phyloP scores from a whole-genome alignment of 306 rosid species.

The Fagus sylvatica region DNA sequence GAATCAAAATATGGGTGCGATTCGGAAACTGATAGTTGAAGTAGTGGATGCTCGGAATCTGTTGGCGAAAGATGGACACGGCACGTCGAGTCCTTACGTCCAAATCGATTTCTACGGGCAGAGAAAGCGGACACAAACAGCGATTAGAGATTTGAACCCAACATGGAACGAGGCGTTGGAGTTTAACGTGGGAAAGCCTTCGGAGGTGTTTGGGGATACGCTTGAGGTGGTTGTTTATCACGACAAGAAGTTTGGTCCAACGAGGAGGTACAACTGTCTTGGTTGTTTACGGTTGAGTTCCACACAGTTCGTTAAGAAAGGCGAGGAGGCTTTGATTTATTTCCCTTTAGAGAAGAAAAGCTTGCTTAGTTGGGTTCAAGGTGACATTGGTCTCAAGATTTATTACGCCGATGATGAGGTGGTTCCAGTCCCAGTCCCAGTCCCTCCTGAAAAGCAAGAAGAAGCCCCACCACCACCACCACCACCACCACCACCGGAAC shows the following conservation, averaged over 20 bases:
- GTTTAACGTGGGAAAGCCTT: slow-evolving; percentile 55
- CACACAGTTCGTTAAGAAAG: slow-evolving; percentile 68
- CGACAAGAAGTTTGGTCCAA: slow-evolving; percentile 57
- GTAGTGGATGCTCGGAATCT: slow-evolving; percentile 84
- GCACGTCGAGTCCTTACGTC: slow-evolving; percentile 78
- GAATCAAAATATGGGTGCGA: slow-evolving; percentile 32
- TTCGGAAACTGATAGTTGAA: slow-evolving; percentile 66
- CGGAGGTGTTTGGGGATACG: slow-evolving; percentile 57
- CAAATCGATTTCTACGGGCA: slow-evolving; percentile 70
- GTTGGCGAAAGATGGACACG: slow-evolving; percentile 70
- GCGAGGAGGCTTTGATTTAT: slow-evolving; percentile 88
- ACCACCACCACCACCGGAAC: not conserved
- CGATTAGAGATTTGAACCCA: slow-evolving; percentile 59
- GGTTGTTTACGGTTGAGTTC: slow-evolving; percentile 66
- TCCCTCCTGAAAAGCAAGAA: slow-evolving; percentile 6
- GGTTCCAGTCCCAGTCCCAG: not conserved
- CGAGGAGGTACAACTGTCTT: slow-evolving; percentile 57
- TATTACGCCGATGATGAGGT: slow-evolving; percentile 49
- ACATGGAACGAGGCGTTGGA: slow-evolving; percentile 71
- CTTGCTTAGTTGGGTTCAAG: slow-evolving; percentile 52
- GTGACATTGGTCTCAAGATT: slow-evolving; percentile 76
- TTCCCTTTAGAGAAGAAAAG: slow-evolving; percentile 60
- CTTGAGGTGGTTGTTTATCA: slow-evolving; percentile 71
- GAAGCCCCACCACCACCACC: not conserved
- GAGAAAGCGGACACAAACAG: slow-evolving; percentile 52